These are phyloP conservation scores for Colletotrichum sp. DNA, from an alignment of 2,329 filamentous ascomycete genomes.

Conservation along the genomic window DNA sequence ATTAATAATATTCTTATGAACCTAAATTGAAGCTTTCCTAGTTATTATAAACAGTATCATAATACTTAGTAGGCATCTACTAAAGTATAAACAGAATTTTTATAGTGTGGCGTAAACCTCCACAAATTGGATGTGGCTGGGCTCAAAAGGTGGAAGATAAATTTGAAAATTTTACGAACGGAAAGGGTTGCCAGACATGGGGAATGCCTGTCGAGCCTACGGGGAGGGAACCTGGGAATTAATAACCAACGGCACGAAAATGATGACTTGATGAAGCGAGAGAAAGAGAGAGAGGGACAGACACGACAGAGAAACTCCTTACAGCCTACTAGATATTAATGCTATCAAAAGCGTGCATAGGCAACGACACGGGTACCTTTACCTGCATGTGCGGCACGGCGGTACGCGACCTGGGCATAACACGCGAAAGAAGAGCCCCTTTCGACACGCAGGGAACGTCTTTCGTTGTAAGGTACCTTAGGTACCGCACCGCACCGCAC, in stretches of 20 bases:
- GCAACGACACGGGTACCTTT: neutral
- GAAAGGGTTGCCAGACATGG: conserved; percentile 12
- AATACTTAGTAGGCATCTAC: no score
- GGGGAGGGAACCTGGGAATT: neutral
- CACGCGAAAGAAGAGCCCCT: neutral
- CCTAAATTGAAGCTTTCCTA: no score
- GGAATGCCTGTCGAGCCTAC: conserved; percentile 7
- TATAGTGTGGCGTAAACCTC: no score
- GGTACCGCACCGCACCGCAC: neutral
- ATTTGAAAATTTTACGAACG: conserved; percentile 15
- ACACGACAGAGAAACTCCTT: neutral
- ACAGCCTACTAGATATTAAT: neutral
- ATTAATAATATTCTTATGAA: no score
- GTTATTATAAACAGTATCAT: no score
- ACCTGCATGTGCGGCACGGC: neutral
- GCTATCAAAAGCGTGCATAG: neutral
- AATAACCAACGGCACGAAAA: neutral
- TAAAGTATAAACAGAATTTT: no score
- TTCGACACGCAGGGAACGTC: neutral
- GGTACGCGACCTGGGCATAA: neutral
- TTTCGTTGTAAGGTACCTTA: neutral
- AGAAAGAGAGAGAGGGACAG: neutral
- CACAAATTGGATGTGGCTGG: no score
- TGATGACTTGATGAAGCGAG: conserved; percentile 3
- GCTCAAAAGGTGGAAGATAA: no score